These are phyloP conservation scores for Candida sanyiensis DNA, from an alignment of 805 yeast species.

Conservation along the genomic window DNA sequence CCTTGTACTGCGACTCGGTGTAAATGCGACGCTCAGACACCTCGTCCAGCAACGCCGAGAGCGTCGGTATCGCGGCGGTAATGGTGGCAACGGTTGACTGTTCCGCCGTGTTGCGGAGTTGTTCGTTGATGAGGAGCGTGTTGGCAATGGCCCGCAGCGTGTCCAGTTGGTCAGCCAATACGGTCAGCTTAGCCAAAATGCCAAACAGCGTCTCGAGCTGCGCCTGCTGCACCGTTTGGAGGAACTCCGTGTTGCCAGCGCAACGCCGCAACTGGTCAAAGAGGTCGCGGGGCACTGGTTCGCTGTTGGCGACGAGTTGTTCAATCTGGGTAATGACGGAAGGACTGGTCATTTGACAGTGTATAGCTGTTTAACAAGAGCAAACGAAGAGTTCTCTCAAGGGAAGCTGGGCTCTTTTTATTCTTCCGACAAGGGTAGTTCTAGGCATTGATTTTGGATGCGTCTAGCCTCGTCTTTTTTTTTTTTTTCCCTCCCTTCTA, in stretches of 20 bases:
- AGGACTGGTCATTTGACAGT: too few relatives aligned
- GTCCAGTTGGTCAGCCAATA: slow-evolving; percentile 17
- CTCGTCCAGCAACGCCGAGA: slow-evolving; percentile 16
- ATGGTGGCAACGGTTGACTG: slow-evolving; percentile 1
- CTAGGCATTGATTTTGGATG: too few relatives aligned
- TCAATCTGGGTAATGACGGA: slow-evolving; percentile 6
- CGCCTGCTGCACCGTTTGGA: slow-evolving; percentile 11
- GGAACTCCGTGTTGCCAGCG: slow-evolving; percentile 15
- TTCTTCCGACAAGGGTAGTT: too few relatives aligned
- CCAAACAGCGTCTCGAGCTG: slow-evolving; percentile 8
- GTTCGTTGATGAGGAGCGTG: slow-evolving; percentile 17
- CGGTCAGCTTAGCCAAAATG: slow-evolving; percentile 9
- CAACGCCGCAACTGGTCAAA: slow-evolving; percentile 12
- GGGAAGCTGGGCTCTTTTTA: too few relatives aligned
- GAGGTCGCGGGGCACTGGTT: slow-evolving; percentile 9
- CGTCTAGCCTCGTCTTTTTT: too few relatives aligned
- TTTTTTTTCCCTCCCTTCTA: too few relatives aligned
- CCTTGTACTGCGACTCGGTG: slow-evolving; percentile 22
- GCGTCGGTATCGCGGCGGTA: slow-evolving; percentile 9
- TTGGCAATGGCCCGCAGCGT: slow-evolving; percentile 21
- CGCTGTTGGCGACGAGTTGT: neutral
- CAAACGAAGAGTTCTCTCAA: too few relatives aligned
- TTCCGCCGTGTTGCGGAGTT: slow-evolving; percentile 11
- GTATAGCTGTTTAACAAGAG: too few relatives aligned
- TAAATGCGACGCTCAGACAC: slow-evolving; percentile 25